Evolutionary conservation across 2,329 filamentous ascomycete genomes (phyloP).

Genomic region (Colletotrichum cordylinicola): DNA sequence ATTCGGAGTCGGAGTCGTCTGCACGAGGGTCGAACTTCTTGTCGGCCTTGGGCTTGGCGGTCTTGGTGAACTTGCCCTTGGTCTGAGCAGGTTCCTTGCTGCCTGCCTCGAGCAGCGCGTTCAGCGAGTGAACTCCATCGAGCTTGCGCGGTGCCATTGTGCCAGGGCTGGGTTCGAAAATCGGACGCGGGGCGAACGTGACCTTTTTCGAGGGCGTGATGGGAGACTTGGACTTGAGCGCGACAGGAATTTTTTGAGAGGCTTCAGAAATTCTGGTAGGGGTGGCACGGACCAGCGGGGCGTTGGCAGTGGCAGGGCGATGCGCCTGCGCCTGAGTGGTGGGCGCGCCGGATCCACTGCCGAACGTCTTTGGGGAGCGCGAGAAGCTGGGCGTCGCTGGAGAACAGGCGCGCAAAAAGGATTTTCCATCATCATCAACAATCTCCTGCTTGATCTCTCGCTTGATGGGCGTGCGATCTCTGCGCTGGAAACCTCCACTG

Average conservation of each 20-base stretch:
- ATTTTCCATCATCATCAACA: neutral
- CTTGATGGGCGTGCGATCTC: neutral
- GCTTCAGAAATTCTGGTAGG: neutral
- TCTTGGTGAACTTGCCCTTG: slow-evolving; percentile 3
- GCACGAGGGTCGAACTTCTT: slow-evolving; percentile 23
- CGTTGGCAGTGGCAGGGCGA: neutral
- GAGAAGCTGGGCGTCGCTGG: neutral
- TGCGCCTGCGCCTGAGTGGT: neutral
- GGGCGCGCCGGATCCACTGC: neutral
- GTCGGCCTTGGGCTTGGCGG: slow-evolving; percentile 23
- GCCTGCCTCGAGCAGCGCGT: slow-evolving; percentile 13
- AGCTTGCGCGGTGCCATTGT: slow-evolving; percentile 20
- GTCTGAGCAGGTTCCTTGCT: neutral
- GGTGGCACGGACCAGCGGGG: slow-evolving; percentile 10
- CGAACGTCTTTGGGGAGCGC: neutral
- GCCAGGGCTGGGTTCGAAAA: neutral
- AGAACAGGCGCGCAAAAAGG: slow-evolving; percentile 5
- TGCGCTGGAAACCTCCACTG: neutral
- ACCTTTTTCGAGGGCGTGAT: slow-evolving; percentile 4
- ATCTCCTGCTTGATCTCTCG: neutral
- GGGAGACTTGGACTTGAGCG: neutral
- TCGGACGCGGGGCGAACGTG: neutral
- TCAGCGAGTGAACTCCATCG: slow-evolving; percentile 20
- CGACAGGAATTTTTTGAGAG: slow-evolving; percentile 21
- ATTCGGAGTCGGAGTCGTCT: slow-evolving; percentile 23